Evolutionary conservation across 1,284 basidiomycete genomes (phyloP).

Genomic region (Apiotrichum domesticum): DNA sequence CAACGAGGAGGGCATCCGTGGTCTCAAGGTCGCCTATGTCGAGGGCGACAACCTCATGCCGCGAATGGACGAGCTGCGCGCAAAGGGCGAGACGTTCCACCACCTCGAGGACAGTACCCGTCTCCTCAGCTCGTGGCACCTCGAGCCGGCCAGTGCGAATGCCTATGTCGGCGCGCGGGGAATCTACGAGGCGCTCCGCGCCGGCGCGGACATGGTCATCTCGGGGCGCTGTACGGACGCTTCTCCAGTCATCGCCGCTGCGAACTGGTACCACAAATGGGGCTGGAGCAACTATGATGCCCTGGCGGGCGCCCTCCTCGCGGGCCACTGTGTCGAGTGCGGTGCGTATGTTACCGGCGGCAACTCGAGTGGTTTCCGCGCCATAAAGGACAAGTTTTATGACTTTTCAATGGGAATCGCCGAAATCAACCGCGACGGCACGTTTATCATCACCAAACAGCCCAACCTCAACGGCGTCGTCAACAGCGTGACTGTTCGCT

Average conservation of each 20-base stretch:
- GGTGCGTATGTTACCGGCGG: constrained; percentile 28
- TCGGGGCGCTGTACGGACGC: constrained; percentile 28
- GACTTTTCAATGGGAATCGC: constrained; percentile 28
- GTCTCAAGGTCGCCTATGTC: constrained; percentile 11
- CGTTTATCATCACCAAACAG: constrained; percentile 22
- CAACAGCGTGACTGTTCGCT: constrained; percentile 9
- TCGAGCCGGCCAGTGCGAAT: constrained; percentile 11
- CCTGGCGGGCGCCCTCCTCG: constrained; percentile 23
- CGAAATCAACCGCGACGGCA: constrained; percentile 24
- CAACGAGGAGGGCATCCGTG: constrained; percentile 1
- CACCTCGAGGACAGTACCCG: constrained; percentile 13
- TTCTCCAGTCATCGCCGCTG: constrained; percentile 19
- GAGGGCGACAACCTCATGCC: constrained; percentile 14
- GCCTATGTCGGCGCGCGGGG: constrained; percentile 18
- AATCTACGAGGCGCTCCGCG: constrained; percentile 7
- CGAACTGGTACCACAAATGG: constrained; percentile 27
- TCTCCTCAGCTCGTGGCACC: constrained; percentile 7
- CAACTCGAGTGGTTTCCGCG: constrained; percentile 25
- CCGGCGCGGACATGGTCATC: constrained; percentile 29
- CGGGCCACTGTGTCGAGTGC: constrained; percentile 22
- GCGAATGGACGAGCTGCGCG: constrained; percentile 8
- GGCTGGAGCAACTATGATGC: constrained; percentile 15
- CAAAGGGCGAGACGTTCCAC: constrained; percentile 11
- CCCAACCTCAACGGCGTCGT: constrained; percentile 12
- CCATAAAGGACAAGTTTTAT: constrained; percentile 16